phyloP scores from a whole-genome alignment of 495 filamentous ascomycete genomes.

The Xylaria venustula region DNA sequence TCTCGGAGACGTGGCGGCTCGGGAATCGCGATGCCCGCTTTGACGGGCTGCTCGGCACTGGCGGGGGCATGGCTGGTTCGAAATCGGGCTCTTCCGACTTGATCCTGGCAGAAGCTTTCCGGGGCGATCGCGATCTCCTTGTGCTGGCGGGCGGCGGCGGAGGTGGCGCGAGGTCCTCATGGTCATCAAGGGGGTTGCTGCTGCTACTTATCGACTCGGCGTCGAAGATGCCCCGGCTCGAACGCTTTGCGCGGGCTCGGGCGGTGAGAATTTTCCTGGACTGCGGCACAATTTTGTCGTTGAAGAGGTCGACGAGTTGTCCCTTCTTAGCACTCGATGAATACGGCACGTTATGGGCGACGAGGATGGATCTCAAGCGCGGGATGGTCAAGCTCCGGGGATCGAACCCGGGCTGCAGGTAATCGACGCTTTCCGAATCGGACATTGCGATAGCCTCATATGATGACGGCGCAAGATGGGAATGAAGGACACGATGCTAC shows the following conservation, averaged over 20 bases:
- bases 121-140: constrained; percentile 44
- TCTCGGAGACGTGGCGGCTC: constrained; percentile 46
- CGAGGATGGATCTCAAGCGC: constrained; percentile 81
- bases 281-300: constrained; percentile 73
- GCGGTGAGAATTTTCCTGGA: constrained; percentile 71
- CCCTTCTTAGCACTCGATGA: constrained; percentile 80
- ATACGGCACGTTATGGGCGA: constrained; percentile 81
- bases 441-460: no score
- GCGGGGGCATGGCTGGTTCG: constrained; percentile 29
- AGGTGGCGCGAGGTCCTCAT: constrained; percentile 42
- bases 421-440: constrained; percentile 67
- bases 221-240: constrained; percentile 84
- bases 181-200: constrained; percentile 40
- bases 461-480: constrained; percentile 19
- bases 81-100: constrained; percentile 49
- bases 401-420: constrained; percentile 82
- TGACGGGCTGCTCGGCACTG: constrained; percentile 40
- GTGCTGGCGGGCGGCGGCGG: constrained; percentile 39
- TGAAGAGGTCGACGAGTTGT: constrained; percentile 81
- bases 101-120: constrained; percentile 45
- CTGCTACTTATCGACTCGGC: constrained; percentile 52
- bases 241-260: constrained; percentile 72
- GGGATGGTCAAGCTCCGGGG: constrained; percentile 79
- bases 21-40: constrained; percentile 52
- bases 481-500: not conserved